Conservation (phyloP, 345 rosid species). For the Salix koriyanagi region DNA sequence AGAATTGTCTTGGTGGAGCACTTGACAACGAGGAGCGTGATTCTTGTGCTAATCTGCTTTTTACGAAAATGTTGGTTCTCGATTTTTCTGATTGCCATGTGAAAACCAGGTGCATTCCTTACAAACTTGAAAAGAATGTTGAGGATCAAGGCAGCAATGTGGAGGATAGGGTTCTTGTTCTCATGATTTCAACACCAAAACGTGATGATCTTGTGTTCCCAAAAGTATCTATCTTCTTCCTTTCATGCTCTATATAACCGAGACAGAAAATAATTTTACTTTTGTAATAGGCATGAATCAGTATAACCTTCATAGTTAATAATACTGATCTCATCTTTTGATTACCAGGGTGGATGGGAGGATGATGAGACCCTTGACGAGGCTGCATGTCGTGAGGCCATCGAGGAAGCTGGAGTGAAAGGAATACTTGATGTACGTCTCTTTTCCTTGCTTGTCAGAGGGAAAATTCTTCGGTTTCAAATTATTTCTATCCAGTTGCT, state of each 20-base stretch:
- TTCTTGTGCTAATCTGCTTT: background rate
- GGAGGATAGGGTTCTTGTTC: slow-evolving; percentile 49
- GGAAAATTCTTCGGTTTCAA: background rate
- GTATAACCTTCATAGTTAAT: background rate
- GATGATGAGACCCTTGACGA: slow-evolving; percentile 76
- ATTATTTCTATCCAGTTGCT: background rate
- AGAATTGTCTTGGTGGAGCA: background rate
- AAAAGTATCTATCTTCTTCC: slow-evolving; percentile 44
- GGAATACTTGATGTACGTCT: slow-evolving; percentile 61
- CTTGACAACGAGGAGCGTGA: background rate
- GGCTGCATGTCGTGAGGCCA: slow-evolving; percentile 90
- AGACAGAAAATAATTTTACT: background rate
- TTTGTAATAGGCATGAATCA: background rate
- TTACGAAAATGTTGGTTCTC: background rate
- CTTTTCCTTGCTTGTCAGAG: background rate
- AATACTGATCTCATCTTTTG: background rate
- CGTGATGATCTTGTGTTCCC: slow-evolving; percentile 81
- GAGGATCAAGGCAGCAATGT: slow-evolving; percentile 22
- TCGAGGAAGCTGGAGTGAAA: slow-evolving; percentile 93
- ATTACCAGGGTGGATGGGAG: slow-evolving; percentile 92
- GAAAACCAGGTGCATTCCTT: slow-evolving; percentile 69
- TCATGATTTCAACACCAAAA: slow-evolving; percentile 88
- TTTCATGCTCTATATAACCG: background rate
- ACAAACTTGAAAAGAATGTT: slow-evolving; percentile 41
- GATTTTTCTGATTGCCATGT: background rate